A percentile compares a stretch with the other conserved stretches of the same genome.
Conservation (phyloP, 2,329 filamentous ascomycete genomes). For the Aspergillus ochraceoroseus region DNA sequence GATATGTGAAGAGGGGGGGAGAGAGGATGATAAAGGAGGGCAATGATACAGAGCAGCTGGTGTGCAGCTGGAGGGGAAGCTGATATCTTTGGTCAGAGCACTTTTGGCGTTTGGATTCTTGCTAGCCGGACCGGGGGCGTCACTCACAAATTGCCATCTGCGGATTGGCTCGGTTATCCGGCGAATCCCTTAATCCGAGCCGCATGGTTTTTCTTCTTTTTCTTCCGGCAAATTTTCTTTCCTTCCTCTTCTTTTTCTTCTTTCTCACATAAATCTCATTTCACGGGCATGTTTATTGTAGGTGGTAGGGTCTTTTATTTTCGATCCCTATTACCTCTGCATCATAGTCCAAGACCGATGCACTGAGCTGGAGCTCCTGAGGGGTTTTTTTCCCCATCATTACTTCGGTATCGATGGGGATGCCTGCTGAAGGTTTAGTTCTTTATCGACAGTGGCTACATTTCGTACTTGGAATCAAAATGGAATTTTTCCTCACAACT, state of each 20-base stretch:
- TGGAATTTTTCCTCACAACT: too few species aligned
- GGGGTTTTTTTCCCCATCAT: constrained; percentile 32
- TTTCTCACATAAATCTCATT: constrained; percentile 49
- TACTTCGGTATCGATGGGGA: constrained; percentile 20
- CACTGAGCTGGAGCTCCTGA: constrained; percentile 63
- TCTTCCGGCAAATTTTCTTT: constrained; percentile 15
- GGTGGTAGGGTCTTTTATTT: constrained; percentile 45
- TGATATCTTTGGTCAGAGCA: constrained; percentile 26
- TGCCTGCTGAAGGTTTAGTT: constrained; percentile 55
- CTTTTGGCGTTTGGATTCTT: constrained; percentile 32
- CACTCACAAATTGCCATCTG: constrained; percentile 37
- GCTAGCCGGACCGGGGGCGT: constrained; percentile 27
- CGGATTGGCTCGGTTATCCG: constrained; percentile 38
- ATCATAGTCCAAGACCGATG: constrained; percentile 58
- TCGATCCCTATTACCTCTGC: constrained; percentile 56
- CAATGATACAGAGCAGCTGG: constrained; percentile 19
- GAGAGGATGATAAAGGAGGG: constrained; percentile 12
- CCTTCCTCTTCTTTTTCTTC: constrained; percentile 22
- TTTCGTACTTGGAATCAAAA: constrained; percentile 15
- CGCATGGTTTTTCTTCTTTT: constrained; percentile 21
- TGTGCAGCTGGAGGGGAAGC: constrained; percentile 22
- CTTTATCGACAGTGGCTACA: constrained; percentile 65
- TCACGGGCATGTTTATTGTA: constrained; percentile 62
- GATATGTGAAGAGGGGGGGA: constrained; percentile 16
- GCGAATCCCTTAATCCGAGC: constrained; percentile 30